Evolutionary conservation across 345 rosid species (phyloP).

Genomic region (Adansonia digitata): DNA sequence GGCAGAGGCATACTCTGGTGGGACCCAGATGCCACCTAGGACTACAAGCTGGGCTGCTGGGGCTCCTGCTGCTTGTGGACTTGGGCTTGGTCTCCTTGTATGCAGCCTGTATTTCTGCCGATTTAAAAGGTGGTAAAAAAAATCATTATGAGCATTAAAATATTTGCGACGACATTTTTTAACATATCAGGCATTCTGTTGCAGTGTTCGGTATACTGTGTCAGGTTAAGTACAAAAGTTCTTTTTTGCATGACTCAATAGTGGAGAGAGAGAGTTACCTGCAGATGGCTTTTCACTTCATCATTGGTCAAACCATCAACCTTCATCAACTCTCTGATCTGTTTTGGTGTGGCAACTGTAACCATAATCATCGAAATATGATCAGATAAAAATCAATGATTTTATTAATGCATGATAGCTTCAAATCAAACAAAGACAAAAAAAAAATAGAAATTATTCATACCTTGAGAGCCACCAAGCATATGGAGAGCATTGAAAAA

Average conservation of each 20-base stretch:
- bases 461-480: slow-evolving; percentile 99
- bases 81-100: slow-evolving; percentile 92
- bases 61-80: slow-evolving; percentile 66
- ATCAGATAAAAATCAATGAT: background rate
- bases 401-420: slow-evolving; percentile 8
- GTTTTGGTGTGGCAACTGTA: slow-evolving; percentile 97
- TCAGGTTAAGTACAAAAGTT: slow-evolving; percentile 21
- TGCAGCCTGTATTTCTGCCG: slow-evolving; percentile 92
- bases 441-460: background rate
- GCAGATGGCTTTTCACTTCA: slow-evolving; percentile 99
- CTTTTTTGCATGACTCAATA: slow-evolving; percentile 19
- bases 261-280: slow-evolving; percentile 41
- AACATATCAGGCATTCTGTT: background rate
- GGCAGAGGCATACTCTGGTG: slow-evolving; percentile 78
- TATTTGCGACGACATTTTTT: background rate
- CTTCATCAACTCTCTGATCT: slow-evolving; percentile 96
- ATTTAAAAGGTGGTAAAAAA: background rate
- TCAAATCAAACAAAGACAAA: background rate
- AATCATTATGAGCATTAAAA: background rate
- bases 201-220: slow-evolving; percentile 4
- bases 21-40: slow-evolving; percentile 93
- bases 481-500: slow-evolving; percentile 93
- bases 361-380: background rate
- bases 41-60: slow-evolving; percentile 68
- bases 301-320: slow-evolving; percentile 99